A percentile compares a stretch with the other conserved stretches of the same genome.
Evolutionary conservation across 371 early-diverging fungal genomes (phyloP).

Genomic region (Mucor saturninus): DNA sequence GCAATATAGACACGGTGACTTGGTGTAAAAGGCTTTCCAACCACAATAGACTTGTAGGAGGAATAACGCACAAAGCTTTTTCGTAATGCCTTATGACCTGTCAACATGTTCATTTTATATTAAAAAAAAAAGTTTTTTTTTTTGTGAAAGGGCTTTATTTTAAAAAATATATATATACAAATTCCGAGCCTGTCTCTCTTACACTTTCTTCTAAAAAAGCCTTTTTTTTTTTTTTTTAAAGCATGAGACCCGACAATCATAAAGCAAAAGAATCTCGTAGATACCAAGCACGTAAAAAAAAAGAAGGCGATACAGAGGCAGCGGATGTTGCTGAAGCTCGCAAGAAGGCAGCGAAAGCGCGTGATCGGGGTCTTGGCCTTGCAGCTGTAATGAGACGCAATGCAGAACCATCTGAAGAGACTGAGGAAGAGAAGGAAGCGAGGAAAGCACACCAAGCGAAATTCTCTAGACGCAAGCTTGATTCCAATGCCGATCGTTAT

Average conservation of each 20-base stretch:
- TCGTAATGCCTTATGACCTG: not conserved
- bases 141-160: no score
- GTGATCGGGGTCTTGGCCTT: constrained; percentile 40
- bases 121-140: no score
- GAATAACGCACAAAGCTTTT: constrained; percentile 12
- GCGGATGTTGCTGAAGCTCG: constrained; percentile 45
- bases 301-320: constrained; percentile 45
- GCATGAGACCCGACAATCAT: constrained; percentile 56
- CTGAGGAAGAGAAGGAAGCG: constrained; percentile 27
- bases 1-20: constrained; percentile 83
- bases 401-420: constrained; percentile 31
- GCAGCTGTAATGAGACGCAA: constrained; percentile 50
- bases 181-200: not conserved
- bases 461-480: constrained; percentile 41
- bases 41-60: constrained; percentile 66
- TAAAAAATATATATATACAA: not conserved
- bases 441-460: constrained; percentile 25
- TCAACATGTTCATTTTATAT: not conserved
- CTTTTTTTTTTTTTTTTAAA: constrained; percentile 9
- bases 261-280: constrained; percentile 51
- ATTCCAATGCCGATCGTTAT: constrained; percentile 44
- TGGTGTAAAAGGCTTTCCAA: constrained; percentile 82
- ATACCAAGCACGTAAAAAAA: constrained; percentile 48
- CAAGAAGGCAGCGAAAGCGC: constrained; percentile 34
- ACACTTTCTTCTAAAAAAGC: no score